phyloP scores from a whole-genome alignment of 805 yeast species.

The Wickerhamomyces ciferrii region DNA sequence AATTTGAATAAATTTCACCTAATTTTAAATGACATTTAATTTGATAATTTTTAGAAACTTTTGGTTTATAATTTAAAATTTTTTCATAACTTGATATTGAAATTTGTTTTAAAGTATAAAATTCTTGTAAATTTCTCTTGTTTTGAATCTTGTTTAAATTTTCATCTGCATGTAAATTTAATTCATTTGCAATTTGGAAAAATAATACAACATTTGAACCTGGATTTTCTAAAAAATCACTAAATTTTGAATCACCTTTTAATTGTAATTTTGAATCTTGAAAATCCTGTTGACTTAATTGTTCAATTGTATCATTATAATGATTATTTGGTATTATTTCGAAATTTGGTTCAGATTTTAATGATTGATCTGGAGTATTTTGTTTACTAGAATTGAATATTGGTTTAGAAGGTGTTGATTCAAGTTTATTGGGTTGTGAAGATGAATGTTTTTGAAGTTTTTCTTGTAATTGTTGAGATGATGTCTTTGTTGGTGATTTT shows the following conservation, averaged over 20 bases:
- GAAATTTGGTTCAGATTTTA: neutral
- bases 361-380: neutral
- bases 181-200: conserved; percentile 10
- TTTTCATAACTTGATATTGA: conserved; percentile 19
- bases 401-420: neutral
- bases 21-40: conserved; percentile 20
- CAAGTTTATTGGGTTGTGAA: too few relatives aligned
- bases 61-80: conserved; percentile 19
- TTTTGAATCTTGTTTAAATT: conserved; percentile 10
- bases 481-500: too few relatives aligned
- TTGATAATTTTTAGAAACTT: conserved; percentile 19
- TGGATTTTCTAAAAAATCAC: neutral
- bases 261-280: neutral
- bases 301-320: too few relatives aligned
- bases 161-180: conserved; percentile 17
- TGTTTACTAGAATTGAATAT: neutral
- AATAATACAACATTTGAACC: neutral
- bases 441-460: too few relatives aligned
- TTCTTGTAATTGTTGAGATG: neutral
- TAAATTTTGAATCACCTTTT: neutral
- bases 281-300: too few relatives aligned
- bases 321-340: too few relatives aligned
- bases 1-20: conserved; percentile 19
- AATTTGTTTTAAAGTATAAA: conserved; percentile 25
- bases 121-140: conserved; percentile 23